Evolutionary conservation across 257 asterid genomes (phyloP).

Genomic region (Solanum stenotomum): DNA sequence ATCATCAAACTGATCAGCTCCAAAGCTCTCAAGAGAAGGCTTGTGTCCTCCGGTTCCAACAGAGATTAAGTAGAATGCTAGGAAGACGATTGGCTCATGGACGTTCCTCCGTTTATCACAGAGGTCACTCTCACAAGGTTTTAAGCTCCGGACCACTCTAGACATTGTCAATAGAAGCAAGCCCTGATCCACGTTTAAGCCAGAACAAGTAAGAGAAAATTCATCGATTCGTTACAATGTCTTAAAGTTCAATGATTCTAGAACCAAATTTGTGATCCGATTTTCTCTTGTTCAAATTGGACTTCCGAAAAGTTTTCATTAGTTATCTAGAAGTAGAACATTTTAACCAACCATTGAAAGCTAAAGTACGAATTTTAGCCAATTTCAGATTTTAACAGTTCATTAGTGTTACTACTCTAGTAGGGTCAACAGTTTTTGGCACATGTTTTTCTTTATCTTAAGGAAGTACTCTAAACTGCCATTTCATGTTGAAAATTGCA

Average conservation of each 20-base stretch:
- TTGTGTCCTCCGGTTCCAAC: constrained; percentile 83
- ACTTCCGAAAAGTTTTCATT: background rate
- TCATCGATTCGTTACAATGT: background rate
- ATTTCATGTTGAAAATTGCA: background rate
- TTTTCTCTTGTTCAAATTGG: background rate
- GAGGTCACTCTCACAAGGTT: constrained; percentile 29
- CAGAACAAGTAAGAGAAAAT: background rate
- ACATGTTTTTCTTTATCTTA: background rate
- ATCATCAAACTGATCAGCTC: constrained; percentile 92
- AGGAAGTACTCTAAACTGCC: background rate
- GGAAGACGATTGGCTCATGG: constrained; percentile 56
- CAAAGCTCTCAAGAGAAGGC: constrained; percentile 89
- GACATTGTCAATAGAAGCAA: constrained; percentile 71
- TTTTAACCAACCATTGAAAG: background rate
- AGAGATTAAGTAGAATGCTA: constrained; percentile 67
- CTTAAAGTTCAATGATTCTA: background rate
- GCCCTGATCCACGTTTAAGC: constrained; percentile 31
- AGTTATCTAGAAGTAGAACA: background rate
- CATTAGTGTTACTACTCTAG: background rate
- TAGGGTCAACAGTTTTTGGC: background rate
- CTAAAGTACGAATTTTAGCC: background rate
- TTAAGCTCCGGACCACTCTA: constrained; percentile 35
- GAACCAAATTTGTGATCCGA: background rate
- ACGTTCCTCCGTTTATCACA: constrained; percentile 25
- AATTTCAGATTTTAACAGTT: too few relatives aligned